Conservation (phyloP, 2,329 filamentous ascomycete genomes). For the Pyrenophora seminiperda region DNA sequence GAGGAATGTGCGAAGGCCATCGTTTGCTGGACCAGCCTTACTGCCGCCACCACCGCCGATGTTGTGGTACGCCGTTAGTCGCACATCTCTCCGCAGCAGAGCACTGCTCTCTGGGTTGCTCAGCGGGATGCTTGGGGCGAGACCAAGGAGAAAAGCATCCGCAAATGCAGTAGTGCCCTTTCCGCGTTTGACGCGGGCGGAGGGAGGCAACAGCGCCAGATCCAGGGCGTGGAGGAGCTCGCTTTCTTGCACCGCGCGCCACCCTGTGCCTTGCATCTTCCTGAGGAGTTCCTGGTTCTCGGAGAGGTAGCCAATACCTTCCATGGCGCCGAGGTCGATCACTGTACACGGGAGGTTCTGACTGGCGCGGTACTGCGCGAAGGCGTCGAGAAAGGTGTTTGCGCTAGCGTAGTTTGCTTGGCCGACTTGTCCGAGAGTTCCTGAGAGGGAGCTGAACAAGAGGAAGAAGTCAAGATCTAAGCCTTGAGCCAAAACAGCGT, state of each 20-base stretch:
- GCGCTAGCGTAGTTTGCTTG: conserved; percentile 56
- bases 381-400: conserved; percentile 45
- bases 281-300: not conserved
- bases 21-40: not conserved
- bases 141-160: conserved; percentile 18
- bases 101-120: conserved; percentile 21
- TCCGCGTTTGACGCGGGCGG: not conserved
- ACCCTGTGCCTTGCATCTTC: not conserved
- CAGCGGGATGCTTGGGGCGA: conserved; percentile 26
- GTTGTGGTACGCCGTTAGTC: conserved; percentile 35
- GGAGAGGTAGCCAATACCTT: conserved; percentile 45
- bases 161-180: too few species aligned
- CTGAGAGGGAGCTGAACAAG: conserved; percentile 33
- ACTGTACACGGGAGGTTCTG: conserved; percentile 43
- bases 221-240: not conserved
- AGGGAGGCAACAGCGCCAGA: too few species aligned
- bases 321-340: conserved; percentile 60
- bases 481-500: conserved; percentile 1
- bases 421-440: conserved; percentile 33
- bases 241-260: not conserved
- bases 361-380: conserved; percentile 21
- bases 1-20: conserved; percentile 18
- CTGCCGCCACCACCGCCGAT: not conserved
- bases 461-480: conserved; percentile 34
- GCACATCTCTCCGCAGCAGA: conserved; percentile 24